A percentile compares a stretch with the other conserved stretches of the same genome.
These are phyloP conservation scores for Salvia hispanica DNA, from an alignment of 257 asterid genomes.

Conservation along the genomic window DNA sequence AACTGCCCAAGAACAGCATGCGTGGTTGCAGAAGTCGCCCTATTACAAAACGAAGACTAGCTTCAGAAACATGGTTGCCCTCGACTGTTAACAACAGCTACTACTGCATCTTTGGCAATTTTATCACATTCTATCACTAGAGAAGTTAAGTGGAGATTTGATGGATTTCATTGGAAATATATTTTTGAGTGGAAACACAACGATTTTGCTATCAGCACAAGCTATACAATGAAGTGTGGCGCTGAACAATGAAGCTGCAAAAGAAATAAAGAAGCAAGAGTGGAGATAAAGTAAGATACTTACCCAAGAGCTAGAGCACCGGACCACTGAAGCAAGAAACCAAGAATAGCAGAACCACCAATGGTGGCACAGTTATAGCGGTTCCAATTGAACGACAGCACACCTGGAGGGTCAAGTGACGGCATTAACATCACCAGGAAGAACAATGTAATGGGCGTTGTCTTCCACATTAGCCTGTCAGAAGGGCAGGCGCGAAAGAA, in stretches of 20 bases:
- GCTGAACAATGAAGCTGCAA: neutral
- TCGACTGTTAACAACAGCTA: neutral
- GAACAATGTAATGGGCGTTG: conserved; percentile 90
- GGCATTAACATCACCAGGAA: conserved; percentile 90
- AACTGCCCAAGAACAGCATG: conserved; percentile 98
- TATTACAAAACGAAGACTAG: conserved; percentile 18
- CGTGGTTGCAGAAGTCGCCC: conserved; percentile 97
- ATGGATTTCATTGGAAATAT: neutral
- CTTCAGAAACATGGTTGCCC: conserved; percentile 1
- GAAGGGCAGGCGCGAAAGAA: conserved; percentile 11
- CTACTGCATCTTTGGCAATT: neutral
- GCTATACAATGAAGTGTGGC: neutral
- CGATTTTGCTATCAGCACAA: neutral
- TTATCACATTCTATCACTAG: neutral
- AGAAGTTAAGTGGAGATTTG: too few relatives aligned
- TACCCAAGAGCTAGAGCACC: conserved; percentile 99
- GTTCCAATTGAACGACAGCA: conserved; percentile 74
- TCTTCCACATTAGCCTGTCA: conserved; percentile 96
- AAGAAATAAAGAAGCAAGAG: conserved; percentile 13
- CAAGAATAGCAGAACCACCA: conserved; percentile 83
- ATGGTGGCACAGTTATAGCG: conserved; percentile 56
- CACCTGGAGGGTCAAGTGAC: conserved; percentile 96
- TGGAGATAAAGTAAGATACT: conserved; percentile 26
- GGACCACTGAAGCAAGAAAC: conserved; percentile 98
- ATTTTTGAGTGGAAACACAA: neutral